phyloP scores from a whole-genome alignment of 441 rosid genomes.

The Flueggea neowawraea region DNA sequence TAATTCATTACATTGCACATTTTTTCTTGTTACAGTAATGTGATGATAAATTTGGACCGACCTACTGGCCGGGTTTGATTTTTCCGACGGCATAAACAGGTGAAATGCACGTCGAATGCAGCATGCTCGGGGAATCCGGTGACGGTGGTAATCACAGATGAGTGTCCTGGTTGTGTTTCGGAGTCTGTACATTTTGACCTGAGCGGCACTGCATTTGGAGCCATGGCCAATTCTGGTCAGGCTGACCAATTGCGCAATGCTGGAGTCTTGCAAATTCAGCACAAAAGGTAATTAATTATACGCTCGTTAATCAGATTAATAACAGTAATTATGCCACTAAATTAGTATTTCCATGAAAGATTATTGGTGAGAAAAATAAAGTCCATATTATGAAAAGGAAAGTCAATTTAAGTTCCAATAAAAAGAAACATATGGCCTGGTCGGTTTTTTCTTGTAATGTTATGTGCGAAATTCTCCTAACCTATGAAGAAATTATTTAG shows the following conservation, averaged over 20 bases:
- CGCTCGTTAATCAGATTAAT: no score
- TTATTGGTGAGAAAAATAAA: not conserved
- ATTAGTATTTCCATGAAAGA: not conserved
- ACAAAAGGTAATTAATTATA: conserved; percentile 21
- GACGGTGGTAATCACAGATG: conserved; percentile 39
- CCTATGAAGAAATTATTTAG: no score
- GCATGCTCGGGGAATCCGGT: conserved; percentile 44
- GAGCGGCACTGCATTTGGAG: conserved; percentile 52
- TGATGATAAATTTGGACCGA: no score
- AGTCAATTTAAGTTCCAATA: no score
- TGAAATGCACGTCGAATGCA: conserved; percentile 36
- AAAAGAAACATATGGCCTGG: no score
- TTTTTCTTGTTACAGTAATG: no score
- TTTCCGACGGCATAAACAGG: conserved; percentile 15
- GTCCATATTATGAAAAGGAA: no score
- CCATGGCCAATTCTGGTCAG: conserved; percentile 39
- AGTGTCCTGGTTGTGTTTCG: conserved; percentile 32
- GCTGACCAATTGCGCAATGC: conserved; percentile 34
- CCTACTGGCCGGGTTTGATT: no score
- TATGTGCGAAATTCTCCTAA: no score
- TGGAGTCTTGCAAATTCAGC: conserved; percentile 32
- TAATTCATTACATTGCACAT: no score
- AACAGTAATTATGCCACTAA: no score
- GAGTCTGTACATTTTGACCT: conserved; percentile 45
- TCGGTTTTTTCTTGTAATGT: no score